A percentile compares a stretch with the other conserved stretches of the same genome.
phyloP scores from a whole-genome alignment of 2,329 filamentous ascomycete genomes.

The Colletotrichum musae region DNA sequence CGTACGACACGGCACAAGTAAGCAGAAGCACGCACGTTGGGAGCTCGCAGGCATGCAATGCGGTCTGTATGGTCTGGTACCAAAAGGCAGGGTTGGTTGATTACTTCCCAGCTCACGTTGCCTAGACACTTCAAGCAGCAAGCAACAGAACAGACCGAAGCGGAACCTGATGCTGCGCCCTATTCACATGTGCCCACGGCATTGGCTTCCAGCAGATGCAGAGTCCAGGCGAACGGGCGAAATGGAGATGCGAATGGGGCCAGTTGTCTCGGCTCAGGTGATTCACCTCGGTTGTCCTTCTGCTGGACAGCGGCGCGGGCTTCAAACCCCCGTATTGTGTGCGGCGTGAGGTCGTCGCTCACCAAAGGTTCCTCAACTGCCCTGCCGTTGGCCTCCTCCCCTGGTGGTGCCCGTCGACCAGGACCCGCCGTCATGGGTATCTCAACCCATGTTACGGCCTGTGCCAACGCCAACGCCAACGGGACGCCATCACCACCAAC shows the following conservation, averaged over 20 bases:
- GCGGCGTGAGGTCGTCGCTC: slow-evolving; percentile 12
- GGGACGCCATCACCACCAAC: slow-evolving; percentile 3
- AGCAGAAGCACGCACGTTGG: too few species aligned
- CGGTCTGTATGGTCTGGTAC: too few species aligned
- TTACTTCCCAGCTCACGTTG: background rate
- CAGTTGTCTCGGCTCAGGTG: slow-evolving; percentile 13
- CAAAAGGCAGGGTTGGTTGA: background rate
- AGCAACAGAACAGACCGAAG: too few species aligned
- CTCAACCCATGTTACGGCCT: slow-evolving; percentile 10
- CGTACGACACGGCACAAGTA: too few species aligned
- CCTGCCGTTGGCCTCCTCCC: too few species aligned
- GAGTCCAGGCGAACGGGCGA: slow-evolving; percentile 8
- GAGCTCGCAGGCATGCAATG: too few species aligned
- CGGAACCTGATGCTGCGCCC: background rate
- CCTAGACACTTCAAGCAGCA: background rate
- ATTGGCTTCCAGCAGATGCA: slow-evolving; percentile 8
- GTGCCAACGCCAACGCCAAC: slow-evolving; percentile 13
- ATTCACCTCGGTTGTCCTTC: slow-evolving; percentile 21
- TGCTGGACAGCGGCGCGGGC: slow-evolving; percentile 16
- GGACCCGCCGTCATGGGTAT: background rate
- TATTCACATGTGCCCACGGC: slow-evolving; percentile 6
- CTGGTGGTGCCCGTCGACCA: too few species aligned
- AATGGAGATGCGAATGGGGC: slow-evolving; percentile 16
- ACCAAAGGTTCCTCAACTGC: slow-evolving; percentile 14
- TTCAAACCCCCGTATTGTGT: slow-evolving; percentile 9